Base-by-base conservation (phyloP, 1,139 yeast species). In the Scheffersomyces cryptocercus region DNA sequence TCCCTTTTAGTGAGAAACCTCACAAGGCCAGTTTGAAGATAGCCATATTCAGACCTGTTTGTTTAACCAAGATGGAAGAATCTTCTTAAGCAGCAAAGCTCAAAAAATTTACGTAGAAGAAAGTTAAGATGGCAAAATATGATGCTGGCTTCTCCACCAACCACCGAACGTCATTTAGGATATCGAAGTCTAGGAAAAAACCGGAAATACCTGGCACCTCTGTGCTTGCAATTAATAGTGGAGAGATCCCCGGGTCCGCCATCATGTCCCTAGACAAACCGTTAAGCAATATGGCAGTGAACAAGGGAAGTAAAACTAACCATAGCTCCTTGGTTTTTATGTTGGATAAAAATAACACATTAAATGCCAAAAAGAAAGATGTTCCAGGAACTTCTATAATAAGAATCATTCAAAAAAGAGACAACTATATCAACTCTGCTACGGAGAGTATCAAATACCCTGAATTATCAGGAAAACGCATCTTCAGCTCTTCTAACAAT, bases 301-400 rank as follows among this genome's bases (percentile, higher is more conserved):
- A 49, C 37, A 44, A 46, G 36, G 51, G 55, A 53, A 44, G 45
- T 28, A 49, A 43, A 11, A 47, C 42, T 20, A 36, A 37, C 16
- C 52, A 51, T 20, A 42, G 39, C 28, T 42, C 50, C 28, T 41
- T 51, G 47, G 55, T 53, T 12, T 51, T 51, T 38, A 45, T 53
- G 3, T 35, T 51, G 10, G 54, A 50, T 29, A 47, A 50, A 29
- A 45, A 53, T 40, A 46, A 48, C 37, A 45, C 46, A 42, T 44
- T 53, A 39, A 47, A 43, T 14, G 46, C 49, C 33, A 50, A 52
- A 31, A 43, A 47, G 38, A 29, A 42, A 7, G 49, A 40, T 11
- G 50, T 53, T 12, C 55, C 56, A n/a, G 56, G 56, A 12, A 51
- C 55, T 7, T 53, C 55, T 24, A 53, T 43, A 36, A 46, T 46